Evolutionary conservation across 805 yeast genomes (phyloP), one percentile per base, ranked within the genome.

Genomic region (Candida adriatica): DNA sequence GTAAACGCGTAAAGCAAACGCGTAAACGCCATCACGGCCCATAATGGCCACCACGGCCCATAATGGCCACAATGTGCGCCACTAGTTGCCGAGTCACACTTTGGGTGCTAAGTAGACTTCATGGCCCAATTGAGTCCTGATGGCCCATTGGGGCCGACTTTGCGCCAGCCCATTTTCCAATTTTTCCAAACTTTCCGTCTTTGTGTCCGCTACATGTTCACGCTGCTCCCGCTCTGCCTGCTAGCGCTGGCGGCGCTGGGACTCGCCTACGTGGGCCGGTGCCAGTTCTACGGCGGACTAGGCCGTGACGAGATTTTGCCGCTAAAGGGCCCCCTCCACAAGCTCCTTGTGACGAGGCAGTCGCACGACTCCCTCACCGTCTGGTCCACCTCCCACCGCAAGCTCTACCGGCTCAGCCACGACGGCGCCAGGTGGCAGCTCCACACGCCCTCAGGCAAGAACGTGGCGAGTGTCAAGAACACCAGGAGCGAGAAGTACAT

Each of bases 371-470:
- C 33, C 7, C 29, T 39, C 34, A 24, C 30, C 5, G 35, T 33
- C 9, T 32, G 34, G 26, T 26, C 29, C 18, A 13, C 29, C 10
- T 19, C 23, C 10, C 24, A 30, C 18, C 20, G 31, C 26, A 37
- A 29, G 29, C 23, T 48, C 9, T 46, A 35, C 34, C 43, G 32
- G 21, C 24, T 44, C 6, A 18, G 30, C 7, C 35, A 33, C 14
- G 35, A 37, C 8, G 36, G 40, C 4, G 27, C 28, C 10, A 41
- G 28, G 8, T 49, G 48, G 51, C 33, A 41, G 27, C 19, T 49
- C 10, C 39, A 40, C 9, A 15, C 26, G 2, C 14, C 36, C 10
- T 32, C 30, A 10, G 37, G 37, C 13, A 30, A 29, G 26, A 33
- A 26, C 11, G 20, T 48, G 27, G 40, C 44, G 7, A 47, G 45